Evolutionary conservation across 2,329 filamentous ascomycete species (phyloP).

Genomic region (Trichoderma polysporum): DNA sequence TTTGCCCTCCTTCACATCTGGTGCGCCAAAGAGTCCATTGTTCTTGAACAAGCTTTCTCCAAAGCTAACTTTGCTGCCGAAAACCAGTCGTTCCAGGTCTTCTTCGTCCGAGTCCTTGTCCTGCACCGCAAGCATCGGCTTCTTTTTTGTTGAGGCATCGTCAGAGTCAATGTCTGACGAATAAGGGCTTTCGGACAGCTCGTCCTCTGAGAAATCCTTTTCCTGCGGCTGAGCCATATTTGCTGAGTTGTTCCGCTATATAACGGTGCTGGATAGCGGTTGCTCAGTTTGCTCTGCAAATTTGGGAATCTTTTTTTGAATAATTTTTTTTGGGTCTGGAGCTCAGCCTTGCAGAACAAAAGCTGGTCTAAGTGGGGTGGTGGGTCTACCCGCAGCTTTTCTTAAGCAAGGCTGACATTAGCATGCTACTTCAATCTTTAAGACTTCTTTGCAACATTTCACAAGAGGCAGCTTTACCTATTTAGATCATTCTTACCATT

Average conservation of each 20-base stretch:
- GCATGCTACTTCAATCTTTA: neutral
- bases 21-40: slow-evolving; percentile 40
- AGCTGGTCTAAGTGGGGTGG: slow-evolving; percentile 18
- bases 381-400: neutral
- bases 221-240: slow-evolving; percentile 37
- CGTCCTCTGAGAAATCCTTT: slow-evolving; percentile 29
- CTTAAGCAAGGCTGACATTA: slow-evolving; percentile 25
- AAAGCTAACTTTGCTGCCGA: slow-evolving; percentile 85
- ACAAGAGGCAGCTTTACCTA: neutral
- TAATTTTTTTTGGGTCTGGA: slow-evolving; percentile 35
- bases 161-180: slow-evolving; percentile 32
- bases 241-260: slow-evolving; percentile 2
- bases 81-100: slow-evolving; percentile 82
- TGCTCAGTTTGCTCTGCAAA: slow-evolving; percentile 24
- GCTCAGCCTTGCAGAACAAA: slow-evolving; percentile 32
- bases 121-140: slow-evolving; percentile 30
- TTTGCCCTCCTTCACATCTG: slow-evolving; percentile 37
- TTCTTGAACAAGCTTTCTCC: slow-evolving; percentile 66
- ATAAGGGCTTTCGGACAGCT: slow-evolving; percentile 33
- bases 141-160: slow-evolving; percentile 25
- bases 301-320: slow-evolving; percentile 20
- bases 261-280: neutral
- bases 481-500: neutral
- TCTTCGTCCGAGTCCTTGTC: slow-evolving; percentile 82
- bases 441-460: neutral